phyloP scores from a whole-genome alignment of 2,329 filamentous ascomycete species.

The Paecilomyces sp. region DNA sequence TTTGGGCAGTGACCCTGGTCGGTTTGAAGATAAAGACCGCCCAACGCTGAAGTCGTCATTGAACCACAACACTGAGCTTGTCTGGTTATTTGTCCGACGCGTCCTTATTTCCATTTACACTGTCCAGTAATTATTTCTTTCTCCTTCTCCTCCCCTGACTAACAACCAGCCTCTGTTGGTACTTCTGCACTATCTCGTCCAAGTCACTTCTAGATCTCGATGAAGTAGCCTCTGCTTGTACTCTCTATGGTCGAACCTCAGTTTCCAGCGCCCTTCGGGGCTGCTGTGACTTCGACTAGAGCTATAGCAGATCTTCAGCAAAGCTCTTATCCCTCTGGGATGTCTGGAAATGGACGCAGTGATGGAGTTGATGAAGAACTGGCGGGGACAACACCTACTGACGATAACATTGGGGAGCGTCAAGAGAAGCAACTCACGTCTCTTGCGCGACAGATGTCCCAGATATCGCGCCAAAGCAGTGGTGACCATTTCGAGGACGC shows the following conservation, averaged over 20 bases:
- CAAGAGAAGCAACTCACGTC: background rate
- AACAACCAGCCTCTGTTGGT: background rate
- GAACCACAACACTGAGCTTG: background rate
- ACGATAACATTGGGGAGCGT: background rate
- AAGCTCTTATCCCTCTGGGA: background rate
- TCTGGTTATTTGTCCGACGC: background rate
- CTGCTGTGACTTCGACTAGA: background rate
- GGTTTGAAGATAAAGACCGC: background rate
- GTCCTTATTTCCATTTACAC: background rate
- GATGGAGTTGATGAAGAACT: background rate
- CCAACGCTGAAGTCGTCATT: background rate
- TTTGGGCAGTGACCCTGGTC: background rate
- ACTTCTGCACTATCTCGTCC: background rate
- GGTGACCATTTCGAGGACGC: background rate
- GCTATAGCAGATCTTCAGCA: background rate
- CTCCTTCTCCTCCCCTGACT: background rate
- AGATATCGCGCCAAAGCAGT: background rate
- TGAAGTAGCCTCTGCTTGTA: background rate
- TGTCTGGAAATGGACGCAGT: background rate
- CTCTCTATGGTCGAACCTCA: background rate
- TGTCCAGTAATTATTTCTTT: background rate
- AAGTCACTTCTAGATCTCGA: background rate
- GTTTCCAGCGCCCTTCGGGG: background rate
- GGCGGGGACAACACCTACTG: background rate
- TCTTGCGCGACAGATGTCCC: background rate